Evolutionary conservation across 148 eudicot genomes (phyloP).

Genomic region (Rhododendron kiyosumense): DNA sequence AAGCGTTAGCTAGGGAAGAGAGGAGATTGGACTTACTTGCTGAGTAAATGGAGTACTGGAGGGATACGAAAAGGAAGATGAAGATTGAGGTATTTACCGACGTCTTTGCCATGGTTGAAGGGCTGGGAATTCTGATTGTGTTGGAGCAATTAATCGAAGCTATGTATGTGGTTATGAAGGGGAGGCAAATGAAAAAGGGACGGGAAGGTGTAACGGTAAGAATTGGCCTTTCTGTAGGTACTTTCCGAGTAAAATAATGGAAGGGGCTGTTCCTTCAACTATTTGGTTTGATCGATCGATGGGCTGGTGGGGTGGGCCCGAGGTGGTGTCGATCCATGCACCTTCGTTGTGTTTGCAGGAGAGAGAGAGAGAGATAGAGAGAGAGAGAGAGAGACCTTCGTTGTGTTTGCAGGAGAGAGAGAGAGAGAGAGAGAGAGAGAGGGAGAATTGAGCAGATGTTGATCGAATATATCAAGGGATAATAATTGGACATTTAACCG

Average conservation of each 20-base stretch:
- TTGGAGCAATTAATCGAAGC: background rate
- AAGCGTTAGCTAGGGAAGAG: background rate
- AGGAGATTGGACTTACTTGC: slow-evolving; percentile 7
- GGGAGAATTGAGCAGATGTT: background rate
- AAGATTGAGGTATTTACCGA: background rate
- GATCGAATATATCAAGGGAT: background rate
- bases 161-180: background rate
- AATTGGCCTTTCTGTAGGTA: background rate
- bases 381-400: background rate
- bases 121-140: background rate
- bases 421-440: background rate
- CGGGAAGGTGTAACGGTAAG: background rate
- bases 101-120: background rate
- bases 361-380: background rate
- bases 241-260: background rate
- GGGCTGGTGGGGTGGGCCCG: background rate
- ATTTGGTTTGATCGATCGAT: background rate
- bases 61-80: background rate
- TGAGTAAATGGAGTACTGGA: background rate
- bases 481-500: background rate
- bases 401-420: background rate
- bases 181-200: background rate
- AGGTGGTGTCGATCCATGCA: background rate
- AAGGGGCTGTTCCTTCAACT: background rate
- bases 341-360: background rate